Base-by-base conservation (phyloP, 345 rosid species). In the Erucastrum elatum region DNA sequence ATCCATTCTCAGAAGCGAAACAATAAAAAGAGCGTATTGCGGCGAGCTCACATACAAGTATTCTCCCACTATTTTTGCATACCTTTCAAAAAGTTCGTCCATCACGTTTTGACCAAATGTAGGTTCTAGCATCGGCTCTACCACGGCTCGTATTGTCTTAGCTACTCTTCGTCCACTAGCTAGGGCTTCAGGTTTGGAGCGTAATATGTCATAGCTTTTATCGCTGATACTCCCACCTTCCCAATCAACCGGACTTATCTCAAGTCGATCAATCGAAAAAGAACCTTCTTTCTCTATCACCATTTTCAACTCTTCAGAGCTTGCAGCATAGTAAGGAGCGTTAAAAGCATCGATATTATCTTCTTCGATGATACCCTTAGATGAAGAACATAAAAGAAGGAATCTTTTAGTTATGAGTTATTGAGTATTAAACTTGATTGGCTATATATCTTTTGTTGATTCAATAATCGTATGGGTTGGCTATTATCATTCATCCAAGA, bases 321-420 rank as follows among this genome's bases (percentile, higher is more conserved):
- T 82, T 3, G 98, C 90, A 26, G 87, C 91, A 59, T 94, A 94
- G 80, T 84, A 94, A 1, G 98, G 98, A 6, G 87, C 88, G 51
- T 94, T 86, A 74, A 94, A 94, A 12, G 85, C 79, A 75, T 94
- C 92, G 0, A 91, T 77, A 66, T 86, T 85, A 68, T 84, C 88
- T 76, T 87, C 91, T 62, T 90, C 86, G 5, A 89, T 37, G 16
- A 70, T 66, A n/a, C 92, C 92, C 95, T 93, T 25, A 33, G 8
- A 53, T 29, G 4, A 27, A 9, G 0, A 60, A 46, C 12, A 44
- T 9, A 44, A 56, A 29, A 33, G 0, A 63, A 16, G 30, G 25
- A 5, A 69, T 31, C 6, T 17, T 70, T 70, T 78, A 29, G 72
- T 11, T 64, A 56, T 68, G 75, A 16, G 25, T 34, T 37, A 53